Evolutionary conservation across 371 early-diverging fungal species (phyloP).

Genomic region (Mucor plumbeus): DNA sequence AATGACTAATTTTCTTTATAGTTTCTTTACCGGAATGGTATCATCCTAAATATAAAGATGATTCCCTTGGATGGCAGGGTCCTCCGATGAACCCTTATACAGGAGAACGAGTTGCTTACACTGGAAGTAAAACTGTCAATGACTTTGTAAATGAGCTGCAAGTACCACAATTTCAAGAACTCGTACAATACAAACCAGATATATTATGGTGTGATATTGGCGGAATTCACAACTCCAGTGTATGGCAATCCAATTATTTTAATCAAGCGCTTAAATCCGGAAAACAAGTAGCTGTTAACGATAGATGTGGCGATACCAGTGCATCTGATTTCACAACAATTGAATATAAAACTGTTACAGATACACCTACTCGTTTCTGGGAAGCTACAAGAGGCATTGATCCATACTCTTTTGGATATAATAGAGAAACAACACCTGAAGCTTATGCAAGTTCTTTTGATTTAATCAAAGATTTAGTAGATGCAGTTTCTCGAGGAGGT

Average conservation of each 20-base stretch:
- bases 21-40: constrained; percentile 54
- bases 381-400: constrained; percentile 50
- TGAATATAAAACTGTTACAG: constrained; percentile 30
- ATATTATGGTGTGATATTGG: constrained; percentile 54
- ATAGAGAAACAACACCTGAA: constrained; percentile 30
- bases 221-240: constrained; percentile 42
- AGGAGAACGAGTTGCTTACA: constrained; percentile 22
- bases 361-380: constrained; percentile 39
- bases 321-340: constrained; percentile 44
- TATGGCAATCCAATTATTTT: constrained; percentile 39
- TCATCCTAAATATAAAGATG: constrained; percentile 36
- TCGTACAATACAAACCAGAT: constrained; percentile 36
- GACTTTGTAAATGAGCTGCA: constrained; percentile 47
- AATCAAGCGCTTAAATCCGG: constrained; percentile 19
- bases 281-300: constrained; percentile 34
- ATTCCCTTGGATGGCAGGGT: constrained; percentile 39
- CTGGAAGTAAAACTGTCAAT: constrained; percentile 27
- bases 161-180: constrained; percentile 41
- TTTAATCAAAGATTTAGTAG: constrained; percentile 34
- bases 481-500: constrained; percentile 35
- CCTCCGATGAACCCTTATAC: constrained; percentile 40
- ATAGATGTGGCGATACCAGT: constrained; percentile 38
- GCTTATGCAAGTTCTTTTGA: constrained; percentile 30
- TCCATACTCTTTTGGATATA: constrained; percentile 47
- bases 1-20: constrained; percentile 9